Conservation (phyloP, 805 yeast genomes). For the Starmerella etchellsii region DNA sequence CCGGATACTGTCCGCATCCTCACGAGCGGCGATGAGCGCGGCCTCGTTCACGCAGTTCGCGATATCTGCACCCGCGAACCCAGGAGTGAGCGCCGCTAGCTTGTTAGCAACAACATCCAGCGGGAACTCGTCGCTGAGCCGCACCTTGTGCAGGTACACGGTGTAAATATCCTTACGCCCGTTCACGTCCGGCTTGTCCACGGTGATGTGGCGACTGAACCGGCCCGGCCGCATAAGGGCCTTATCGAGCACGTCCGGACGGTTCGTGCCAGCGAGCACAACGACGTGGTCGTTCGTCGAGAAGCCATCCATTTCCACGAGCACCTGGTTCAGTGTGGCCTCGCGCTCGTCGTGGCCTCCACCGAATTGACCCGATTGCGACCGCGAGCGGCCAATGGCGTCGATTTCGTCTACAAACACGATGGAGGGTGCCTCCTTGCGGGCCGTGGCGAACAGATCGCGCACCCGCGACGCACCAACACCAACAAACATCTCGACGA, state of each 20-base stretch:
- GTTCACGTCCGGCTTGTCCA: constrained; percentile 88
- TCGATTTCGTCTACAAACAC: constrained; percentile 98
- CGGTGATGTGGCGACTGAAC: constrained; percentile 82
- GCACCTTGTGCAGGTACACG: constrained; percentile 70
- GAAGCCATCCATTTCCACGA: constrained; percentile 99
- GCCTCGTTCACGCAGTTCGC: constrained; percentile 97
- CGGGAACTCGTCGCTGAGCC: constrained; percentile 33
- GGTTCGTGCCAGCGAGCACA: constrained; percentile 93
- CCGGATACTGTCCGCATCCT: constrained; percentile 54
- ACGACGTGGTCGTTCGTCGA: constrained; percentile 83
- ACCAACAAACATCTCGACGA: constrained; percentile 98
- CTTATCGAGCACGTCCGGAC: constrained; percentile 83
- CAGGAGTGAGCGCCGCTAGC: constrained; percentile 92
- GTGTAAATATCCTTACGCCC: constrained; percentile 88
- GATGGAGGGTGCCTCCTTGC: constrained; percentile 88
- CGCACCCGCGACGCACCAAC: constrained; percentile 98
- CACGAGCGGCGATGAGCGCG: constrained; percentile 90
- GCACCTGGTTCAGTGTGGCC: constrained; percentile 83
- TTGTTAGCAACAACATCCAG: constrained; percentile 61
- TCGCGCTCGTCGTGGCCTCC: constrained; percentile 96
- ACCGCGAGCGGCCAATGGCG: constrained; percentile 94
- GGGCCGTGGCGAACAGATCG: constrained; percentile 81
- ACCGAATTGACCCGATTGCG: constrained; percentile 33
- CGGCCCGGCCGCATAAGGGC: constrained; percentile 96
- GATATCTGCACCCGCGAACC: constrained; percentile 96